Percentiles rank a stretch among this genome's conserved stretches.
Evolutionary conservation across 345 rosid genomes (phyloP).

Genomic region (Anacardium occidentale): DNA sequence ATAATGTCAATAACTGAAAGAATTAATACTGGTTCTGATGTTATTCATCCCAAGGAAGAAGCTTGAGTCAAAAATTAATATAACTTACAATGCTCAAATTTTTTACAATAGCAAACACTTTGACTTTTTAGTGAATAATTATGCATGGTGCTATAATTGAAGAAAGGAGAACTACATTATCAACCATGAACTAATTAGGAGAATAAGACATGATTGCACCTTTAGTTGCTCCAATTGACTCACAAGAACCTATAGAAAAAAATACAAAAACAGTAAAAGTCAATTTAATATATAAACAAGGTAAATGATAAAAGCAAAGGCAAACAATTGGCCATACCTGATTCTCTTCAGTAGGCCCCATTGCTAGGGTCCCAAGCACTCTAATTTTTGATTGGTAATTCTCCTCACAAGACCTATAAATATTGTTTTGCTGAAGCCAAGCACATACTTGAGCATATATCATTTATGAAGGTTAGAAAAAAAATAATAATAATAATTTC

Average conservation of each 20-base stretch:
- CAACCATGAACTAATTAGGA: neutral
- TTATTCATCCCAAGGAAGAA: no score
- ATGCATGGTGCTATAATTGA: no score
- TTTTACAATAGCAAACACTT: no score
- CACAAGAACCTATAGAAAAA: constrained; percentile 40
- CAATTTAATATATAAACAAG: constrained; percentile 6
- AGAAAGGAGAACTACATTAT: no score
- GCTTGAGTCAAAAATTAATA: no score
- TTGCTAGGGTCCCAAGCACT: constrained; percentile 72
- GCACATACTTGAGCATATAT: constrained; percentile 24
- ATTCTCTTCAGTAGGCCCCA: constrained; percentile 72
- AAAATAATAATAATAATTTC: constrained; percentile 13
- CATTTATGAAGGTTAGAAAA: constrained; percentile 18
- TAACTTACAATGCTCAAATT: no score
- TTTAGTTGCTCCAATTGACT: constrained; percentile 47
- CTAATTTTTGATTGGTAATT: constrained; percentile 72
- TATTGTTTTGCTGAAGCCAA: constrained; percentile 67
- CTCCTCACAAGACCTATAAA: constrained; percentile 61
- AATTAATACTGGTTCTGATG: no score
- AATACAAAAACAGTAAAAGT: constrained; percentile 12
- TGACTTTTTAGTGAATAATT: no score
- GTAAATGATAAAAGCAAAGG: constrained; percentile 15
- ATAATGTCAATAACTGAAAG: no score
- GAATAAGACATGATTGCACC: constrained; percentile 26
- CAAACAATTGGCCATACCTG: constrained; percentile 42